phyloP scores from a whole-genome alignment of 306 rosid genomes.

The Prinsepia uniflora region DNA sequence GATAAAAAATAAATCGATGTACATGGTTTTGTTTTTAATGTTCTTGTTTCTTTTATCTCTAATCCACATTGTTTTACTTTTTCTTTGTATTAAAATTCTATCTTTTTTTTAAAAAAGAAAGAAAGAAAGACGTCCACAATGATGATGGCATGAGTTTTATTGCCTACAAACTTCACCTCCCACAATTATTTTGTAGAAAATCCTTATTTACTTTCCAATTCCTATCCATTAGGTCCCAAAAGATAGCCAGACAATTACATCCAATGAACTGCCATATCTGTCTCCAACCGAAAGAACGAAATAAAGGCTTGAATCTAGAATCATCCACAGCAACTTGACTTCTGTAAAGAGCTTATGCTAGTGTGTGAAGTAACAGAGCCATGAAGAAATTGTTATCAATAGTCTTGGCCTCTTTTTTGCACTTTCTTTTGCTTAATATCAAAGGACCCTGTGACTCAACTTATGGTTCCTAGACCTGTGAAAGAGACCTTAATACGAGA shows the following conservation, averaged over 20 bases:
- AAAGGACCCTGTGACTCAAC: background rate
- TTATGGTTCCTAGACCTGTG: background rate
- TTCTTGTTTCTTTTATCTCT: no score
- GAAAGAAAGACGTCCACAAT: background rate
- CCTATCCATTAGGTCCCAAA: background rate
- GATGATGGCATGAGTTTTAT: background rate
- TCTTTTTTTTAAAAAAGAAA: no score
- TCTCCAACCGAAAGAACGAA: background rate
- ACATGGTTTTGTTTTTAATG: no score
- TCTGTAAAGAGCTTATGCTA: background rate
- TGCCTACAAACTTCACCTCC: background rate
- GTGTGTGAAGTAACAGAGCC: background rate
- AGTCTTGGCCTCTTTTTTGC: background rate
- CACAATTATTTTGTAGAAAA: background rate
- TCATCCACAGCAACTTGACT: background rate
- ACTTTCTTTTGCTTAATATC: background rate
- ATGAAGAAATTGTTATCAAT: conserved; percentile 1
- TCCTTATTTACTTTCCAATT: background rate
- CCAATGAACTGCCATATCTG: background rate
- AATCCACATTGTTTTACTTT: no score
- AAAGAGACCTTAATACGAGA: background rate
- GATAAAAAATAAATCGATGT: no score
- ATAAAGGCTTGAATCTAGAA: background rate
- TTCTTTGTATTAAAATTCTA: no score
- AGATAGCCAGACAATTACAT: background rate